Evolutionary conservation across 805 yeast genomes (phyloP).

Genomic region (Phaffomyces antillensis): DNA sequence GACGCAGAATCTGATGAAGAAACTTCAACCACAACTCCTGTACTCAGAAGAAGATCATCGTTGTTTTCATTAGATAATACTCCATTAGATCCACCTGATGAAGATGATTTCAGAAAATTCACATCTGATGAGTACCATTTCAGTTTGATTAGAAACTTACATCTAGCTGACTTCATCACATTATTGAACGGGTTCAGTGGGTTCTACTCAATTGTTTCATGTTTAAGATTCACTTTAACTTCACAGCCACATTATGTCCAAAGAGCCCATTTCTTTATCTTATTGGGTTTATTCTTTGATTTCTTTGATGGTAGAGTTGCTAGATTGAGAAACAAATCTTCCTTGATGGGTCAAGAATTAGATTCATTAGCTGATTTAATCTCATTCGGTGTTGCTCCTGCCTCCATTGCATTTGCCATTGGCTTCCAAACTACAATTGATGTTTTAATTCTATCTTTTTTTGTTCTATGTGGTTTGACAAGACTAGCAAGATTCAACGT

Average conservation of each 20-base stretch:
- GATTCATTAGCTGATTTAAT: conserved; percentile 94
- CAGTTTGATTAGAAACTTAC: conserved; percentile 78
- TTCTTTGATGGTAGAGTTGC: conserved; percentile 98
- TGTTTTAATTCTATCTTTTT: conserved; percentile 64
- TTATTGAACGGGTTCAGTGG: conserved; percentile 92
- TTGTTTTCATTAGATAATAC: conserved; percentile 35
- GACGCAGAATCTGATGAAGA: conserved; percentile 18
- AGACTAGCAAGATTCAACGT: conserved; percentile 94
- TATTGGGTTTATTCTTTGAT: conserved; percentile 91
- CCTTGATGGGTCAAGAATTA: conserved; percentile 94
- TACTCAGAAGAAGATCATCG: conserved; percentile 41
- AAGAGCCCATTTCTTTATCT: conserved; percentile 82
- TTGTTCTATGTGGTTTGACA: conserved; percentile 89
- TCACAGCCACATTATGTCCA: conserved; percentile 64
- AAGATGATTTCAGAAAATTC: conserved; percentile 69
- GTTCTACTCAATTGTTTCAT: conserved; percentile 81
- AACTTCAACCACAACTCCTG: conserved; percentile 10
- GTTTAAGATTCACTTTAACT: conserved; percentile 72
- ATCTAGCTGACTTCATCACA: conserved; percentile 94
- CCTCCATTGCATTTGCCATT: conserved; percentile 82
- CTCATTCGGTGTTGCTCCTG: conserved; percentile 94
- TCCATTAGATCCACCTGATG: conserved; percentile 71
- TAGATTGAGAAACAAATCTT: conserved; percentile 82
- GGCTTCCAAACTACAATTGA: conserved; percentile 86
- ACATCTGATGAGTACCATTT: conserved; percentile 81